Percentiles rank a stretch among this genome's conserved stretches.
Conservation (phyloP, 371 early-diverging fungal species). For the Lichtheimia ramosa region DNA sequence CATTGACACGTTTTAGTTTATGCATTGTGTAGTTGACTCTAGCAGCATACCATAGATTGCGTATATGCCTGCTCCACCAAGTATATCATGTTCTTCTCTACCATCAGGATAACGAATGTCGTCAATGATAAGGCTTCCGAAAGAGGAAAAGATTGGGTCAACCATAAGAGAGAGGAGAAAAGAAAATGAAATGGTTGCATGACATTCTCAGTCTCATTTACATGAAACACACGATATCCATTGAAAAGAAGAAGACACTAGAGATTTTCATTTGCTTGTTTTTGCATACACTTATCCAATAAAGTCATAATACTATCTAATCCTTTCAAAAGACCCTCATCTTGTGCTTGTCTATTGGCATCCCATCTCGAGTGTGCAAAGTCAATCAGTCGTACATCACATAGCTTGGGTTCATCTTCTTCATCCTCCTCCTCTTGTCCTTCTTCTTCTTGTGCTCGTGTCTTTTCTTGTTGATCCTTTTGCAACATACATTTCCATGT, state of each 20-base stretch:
- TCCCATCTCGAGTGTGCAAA: slow-evolving; percentile 76
- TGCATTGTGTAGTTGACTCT: not conserved
- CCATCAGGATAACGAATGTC: slow-evolving; percentile 45
- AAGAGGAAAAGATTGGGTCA: slow-evolving; percentile 15
- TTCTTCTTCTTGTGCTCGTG: slow-evolving; percentile 17
- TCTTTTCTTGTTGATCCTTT: slow-evolving; percentile 31
- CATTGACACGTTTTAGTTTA: not conserved
- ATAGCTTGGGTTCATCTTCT: slow-evolving; percentile 42
- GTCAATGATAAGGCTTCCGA: slow-evolving; percentile 51
- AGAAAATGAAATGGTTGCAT: too few relatives aligned
- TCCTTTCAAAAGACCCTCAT: slow-evolving; percentile 33
- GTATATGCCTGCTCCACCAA: slow-evolving; percentile 52
- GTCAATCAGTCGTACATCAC: slow-evolving; percentile 73
- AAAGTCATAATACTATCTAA: slow-evolving; percentile 27
- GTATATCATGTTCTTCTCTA: slow-evolving; percentile 22
- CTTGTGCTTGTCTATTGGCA: slow-evolving; percentile 28
- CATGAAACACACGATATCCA: too few relatives aligned
- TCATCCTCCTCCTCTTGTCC: slow-evolving; percentile 51
- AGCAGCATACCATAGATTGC: slow-evolving; percentile 43
- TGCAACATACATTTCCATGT: slow-evolving; percentile 42
- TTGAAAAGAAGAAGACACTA: too few relatives aligned
- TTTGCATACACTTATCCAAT: slow-evolving; percentile 22
- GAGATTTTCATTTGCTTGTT: slow-evolving; percentile 21
- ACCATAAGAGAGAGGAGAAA: too few relatives aligned
- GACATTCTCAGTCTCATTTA: too few relatives aligned